A percentile compares a stretch with the other conserved stretches of the same genome.
Conservation (phyloP, 306 rosid species). For the Lathyrus tuberosus region DNA sequence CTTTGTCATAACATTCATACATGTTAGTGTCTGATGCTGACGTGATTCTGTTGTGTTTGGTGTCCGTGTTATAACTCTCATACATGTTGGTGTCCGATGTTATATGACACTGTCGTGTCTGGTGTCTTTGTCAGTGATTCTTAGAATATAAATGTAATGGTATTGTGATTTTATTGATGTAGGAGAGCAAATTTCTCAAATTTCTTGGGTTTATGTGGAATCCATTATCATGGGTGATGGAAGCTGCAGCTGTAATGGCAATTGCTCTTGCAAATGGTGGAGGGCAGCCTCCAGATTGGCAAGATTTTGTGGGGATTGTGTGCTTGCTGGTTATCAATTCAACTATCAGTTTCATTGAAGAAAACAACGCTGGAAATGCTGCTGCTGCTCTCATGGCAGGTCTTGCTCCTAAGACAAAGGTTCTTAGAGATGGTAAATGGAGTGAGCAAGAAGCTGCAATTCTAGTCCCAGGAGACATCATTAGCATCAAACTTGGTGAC, state of each 20-base stretch:
- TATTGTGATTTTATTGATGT: constrained; percentile 17
- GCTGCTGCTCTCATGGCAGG: constrained; percentile 99
- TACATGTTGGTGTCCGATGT: neutral
- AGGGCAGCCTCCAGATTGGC: constrained; percentile 94
- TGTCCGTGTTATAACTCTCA: too few species aligned
- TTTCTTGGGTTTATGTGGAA: constrained; percentile 99
- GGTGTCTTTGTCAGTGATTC: neutral
- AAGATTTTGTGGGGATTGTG: constrained; percentile 87
- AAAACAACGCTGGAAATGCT: constrained; percentile 98
- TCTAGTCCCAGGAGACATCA: constrained; percentile 93
- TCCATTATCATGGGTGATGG: constrained; percentile 99
- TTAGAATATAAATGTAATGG: constrained; percentile 11
- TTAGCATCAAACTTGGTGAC: constrained; percentile 91
- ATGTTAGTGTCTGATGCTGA: too few species aligned
- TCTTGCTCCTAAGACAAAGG: constrained; percentile 99
- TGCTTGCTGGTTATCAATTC: constrained; percentile 87
- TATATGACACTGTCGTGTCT: neutral
- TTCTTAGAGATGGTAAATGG: constrained; percentile 98
- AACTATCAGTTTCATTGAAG: constrained; percentile 96
- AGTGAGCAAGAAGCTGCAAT: constrained; percentile 87
- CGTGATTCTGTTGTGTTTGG: too few species aligned
- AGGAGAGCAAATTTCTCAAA: constrained; percentile 98
- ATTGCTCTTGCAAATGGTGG: constrained; percentile 93
- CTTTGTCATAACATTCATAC: neutral
- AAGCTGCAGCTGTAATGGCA: constrained; percentile 96